Evolutionary conservation across 1,139 yeast genomes (phyloP).

Genomic region (Blastobotrys buckinghamii): DNA sequence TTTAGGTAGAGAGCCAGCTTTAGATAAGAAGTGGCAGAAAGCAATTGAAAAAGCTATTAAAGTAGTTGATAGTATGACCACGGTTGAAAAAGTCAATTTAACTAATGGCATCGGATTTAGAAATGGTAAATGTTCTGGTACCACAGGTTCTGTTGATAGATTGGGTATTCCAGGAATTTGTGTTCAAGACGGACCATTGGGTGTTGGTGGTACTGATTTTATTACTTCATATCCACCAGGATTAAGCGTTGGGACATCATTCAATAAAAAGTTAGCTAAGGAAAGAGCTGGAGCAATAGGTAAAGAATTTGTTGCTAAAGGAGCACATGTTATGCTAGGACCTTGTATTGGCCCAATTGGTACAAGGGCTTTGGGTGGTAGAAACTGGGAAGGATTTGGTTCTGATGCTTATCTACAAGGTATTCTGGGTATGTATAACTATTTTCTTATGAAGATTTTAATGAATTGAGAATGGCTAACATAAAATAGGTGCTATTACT

Average conservation of each 20-base stretch:
- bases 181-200: constrained; percentile 61
- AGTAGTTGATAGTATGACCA: constrained; percentile 48
- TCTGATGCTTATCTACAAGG: constrained; percentile 61
- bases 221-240: constrained; percentile 57
- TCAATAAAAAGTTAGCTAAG: constrained; percentile 48
- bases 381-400: constrained; percentile 64
- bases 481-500: constrained; percentile 48
- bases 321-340: constrained; percentile 54
- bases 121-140: constrained; percentile 55
- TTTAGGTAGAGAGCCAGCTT: not conserved
- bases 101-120: constrained; percentile 59
- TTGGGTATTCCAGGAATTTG: constrained; percentile 53
- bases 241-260: constrained; percentile 52
- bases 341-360: constrained; percentile 63
- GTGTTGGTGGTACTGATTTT: constrained; percentile 53
- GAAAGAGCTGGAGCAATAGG: constrained; percentile 55
- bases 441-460: too few relatives aligned
- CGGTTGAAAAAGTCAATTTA: constrained; percentile 53
- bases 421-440: too few relatives aligned
- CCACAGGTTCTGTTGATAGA: constrained; percentile 50
- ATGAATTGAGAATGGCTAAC: too few relatives aligned
- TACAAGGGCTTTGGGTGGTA: constrained; percentile 54
- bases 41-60: constrained; percentile 53
- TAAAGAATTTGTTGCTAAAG: constrained; percentile 48
- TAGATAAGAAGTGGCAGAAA: constrained; percentile 40